These are phyloP conservation scores for Penicillium flavigenum DNA, from an alignment of 495 filamentous ascomycete genomes.

Conservation along the genomic window DNA sequence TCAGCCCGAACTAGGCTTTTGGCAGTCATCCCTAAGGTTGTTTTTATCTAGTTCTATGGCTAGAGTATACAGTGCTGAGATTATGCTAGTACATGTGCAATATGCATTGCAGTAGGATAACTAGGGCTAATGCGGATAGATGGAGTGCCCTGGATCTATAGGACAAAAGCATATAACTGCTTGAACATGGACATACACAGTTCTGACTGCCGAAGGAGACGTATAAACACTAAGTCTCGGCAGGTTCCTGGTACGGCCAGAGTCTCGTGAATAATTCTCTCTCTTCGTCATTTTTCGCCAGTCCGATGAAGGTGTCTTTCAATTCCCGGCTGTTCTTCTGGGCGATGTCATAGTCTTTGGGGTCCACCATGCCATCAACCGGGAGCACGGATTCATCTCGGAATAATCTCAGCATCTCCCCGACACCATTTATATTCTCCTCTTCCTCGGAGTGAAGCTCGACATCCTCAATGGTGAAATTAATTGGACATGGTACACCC, in stretches of 20 bases:
- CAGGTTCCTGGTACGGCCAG: conserved; percentile 39
- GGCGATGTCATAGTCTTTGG: not conserved
- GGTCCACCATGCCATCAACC: conserved; percentile 1
- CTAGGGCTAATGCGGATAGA: not conserved
- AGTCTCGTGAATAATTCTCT: conserved; percentile 26
- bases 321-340: not conserved
- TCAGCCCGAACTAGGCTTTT: not conserved
- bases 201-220: not conserved
- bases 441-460: conserved; percentile 30
- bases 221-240: not conserved
- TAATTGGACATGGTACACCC: conserved; percentile 33
- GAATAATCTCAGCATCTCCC: not conserved
- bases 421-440: conserved; percentile 13
- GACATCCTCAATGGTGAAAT: conserved; percentile 32
- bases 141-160: not conserved
- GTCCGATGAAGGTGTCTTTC: conserved; percentile 3
- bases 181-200: not conserved
- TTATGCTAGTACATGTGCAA: not conserved
- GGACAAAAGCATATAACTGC: not conserved
- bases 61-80: not conserved
- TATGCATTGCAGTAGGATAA: not conserved
- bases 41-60: not conserved
- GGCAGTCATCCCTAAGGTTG: not conserved
- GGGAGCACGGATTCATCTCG: not conserved
- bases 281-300: conserved; percentile 11